These are phyloP conservation scores for Hygrophoropsis aurantiaca DNA, from an alignment of 768 basidiomycete genomes.

Conservation along the genomic window DNA sequence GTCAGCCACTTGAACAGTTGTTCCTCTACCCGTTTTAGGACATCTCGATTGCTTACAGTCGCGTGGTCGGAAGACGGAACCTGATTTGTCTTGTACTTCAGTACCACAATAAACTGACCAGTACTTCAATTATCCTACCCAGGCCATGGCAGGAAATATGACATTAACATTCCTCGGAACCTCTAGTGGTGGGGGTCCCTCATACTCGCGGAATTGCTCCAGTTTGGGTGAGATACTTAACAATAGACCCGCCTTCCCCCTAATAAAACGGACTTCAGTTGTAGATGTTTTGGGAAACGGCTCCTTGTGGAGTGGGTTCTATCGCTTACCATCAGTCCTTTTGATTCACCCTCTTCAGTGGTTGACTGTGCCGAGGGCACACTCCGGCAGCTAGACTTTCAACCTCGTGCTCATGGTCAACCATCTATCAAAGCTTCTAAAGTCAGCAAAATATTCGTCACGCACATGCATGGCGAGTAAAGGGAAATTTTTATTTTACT, in stretches of 20 bases:
- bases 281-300: constrained; percentile 55
- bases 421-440: constrained; percentile 40
- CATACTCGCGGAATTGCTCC: constrained; percentile 72
- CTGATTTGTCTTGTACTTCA: not conserved
- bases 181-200: constrained; percentile 74
- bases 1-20: constrained; percentile 13
- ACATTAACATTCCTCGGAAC: constrained; percentile 74
- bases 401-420: constrained; percentile 38
- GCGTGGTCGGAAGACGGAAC: constrained; percentile 16
- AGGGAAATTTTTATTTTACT: not conserved
- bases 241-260: not conserved
- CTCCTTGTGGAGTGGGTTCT: constrained; percentile 64
- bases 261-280: constrained; percentile 28
- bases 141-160: constrained; percentile 42
- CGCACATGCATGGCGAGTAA: constrained; percentile 76
- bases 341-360: constrained; percentile 44
- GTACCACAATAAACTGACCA: too few species aligned
- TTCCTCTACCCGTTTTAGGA: constrained; percentile 25
- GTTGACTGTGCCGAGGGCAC: constrained; percentile 86
- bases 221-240: constrained; percentile 40
- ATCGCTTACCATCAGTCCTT: not conserved
- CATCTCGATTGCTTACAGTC: constrained; percentile 5
- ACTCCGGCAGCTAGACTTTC: constrained; percentile 60
- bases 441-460: constrained; percentile 74
- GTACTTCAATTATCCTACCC: constrained; percentile 1